Conservation (phyloP, 768 basidiomycete genomes). For the Infundibulicybe gibba region DNA sequence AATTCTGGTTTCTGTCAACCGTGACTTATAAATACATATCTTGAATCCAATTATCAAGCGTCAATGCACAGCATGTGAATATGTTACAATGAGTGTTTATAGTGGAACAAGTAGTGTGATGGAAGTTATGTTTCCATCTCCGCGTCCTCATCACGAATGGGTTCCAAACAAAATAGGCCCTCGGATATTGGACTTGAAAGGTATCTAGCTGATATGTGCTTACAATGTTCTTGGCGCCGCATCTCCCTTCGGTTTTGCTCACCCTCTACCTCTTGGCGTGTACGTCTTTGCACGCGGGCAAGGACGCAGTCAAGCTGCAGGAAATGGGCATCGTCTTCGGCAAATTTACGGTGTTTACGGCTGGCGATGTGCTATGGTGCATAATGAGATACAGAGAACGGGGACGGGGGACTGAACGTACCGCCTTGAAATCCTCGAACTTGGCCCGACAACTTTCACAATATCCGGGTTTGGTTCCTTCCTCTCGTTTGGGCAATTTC, state of each 20-base stretch:
- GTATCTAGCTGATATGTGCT: too few relatives aligned
- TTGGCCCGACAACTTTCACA: constrained; percentile 94
- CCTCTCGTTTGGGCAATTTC: constrained; percentile 72
- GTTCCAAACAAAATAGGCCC: too few relatives aligned
- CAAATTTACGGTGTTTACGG: constrained; percentile 80
- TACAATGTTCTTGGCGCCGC: neutral
- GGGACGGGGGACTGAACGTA: constrained; percentile 32
- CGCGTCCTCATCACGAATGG: too few relatives aligned
- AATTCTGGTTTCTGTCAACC: too few relatives aligned
- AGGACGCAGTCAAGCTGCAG: constrained; percentile 74
- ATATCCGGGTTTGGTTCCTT: constrained; percentile 90
- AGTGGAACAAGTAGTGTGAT: too few relatives aligned
- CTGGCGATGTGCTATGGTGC: constrained; percentile 63
- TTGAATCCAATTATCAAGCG: too few relatives aligned
- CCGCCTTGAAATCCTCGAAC: constrained; percentile 83
- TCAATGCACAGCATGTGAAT: too few relatives aligned
- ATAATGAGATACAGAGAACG: constrained; percentile 3
- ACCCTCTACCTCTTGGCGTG: constrained; percentile 25
- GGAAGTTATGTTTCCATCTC: too few relatives aligned
- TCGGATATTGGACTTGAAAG: too few relatives aligned
- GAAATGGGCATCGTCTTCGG: constrained; percentile 75
- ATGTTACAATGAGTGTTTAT: too few relatives aligned
- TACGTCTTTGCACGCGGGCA: constrained; percentile 48
- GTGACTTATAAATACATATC: too few relatives aligned
- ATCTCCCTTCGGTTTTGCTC: constrained; percentile 11